Conservation (phyloP, 1,284 basidiomycete species). For the Trichosporon coremiiforme region DNA sequence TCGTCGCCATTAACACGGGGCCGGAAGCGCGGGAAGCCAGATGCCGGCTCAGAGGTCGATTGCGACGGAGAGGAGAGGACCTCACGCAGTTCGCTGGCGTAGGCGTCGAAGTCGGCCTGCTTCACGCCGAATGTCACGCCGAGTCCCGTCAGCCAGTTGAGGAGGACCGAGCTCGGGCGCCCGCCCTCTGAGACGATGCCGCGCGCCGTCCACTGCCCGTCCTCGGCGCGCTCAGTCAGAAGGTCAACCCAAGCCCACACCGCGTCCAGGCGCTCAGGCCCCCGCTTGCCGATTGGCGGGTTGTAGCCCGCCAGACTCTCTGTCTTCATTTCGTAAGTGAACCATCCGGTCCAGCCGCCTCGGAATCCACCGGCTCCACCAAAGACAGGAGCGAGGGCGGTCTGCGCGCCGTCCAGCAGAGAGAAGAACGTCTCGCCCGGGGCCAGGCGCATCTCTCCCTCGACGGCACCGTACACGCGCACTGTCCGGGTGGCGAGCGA, state of each 20-base stretch:
- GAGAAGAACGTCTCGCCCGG: conserved; percentile 51
- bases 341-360: conserved; percentile 61
- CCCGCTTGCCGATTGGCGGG: conserved; percentile 22
- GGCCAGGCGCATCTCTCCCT: conserved; percentile 24
- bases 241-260: conserved; percentile 56
- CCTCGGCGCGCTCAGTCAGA: conserved; percentile 54
- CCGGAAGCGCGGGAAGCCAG: conserved; percentile 43
- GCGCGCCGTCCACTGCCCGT: conserved; percentile 56
- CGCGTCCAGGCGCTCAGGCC: conserved; percentile 44
- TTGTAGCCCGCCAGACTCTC: conserved; percentile 56
- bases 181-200: conserved; percentile 48
- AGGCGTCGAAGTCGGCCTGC: conserved; percentile 34
- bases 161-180: conserved; percentile 28
- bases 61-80: conserved; percentile 24
- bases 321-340: conserved; percentile 62
- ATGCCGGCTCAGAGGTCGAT: conserved; percentile 19
- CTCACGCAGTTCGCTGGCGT: conserved; percentile 21
- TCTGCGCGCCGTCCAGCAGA: conserved; percentile 47
- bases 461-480: conserved; percentile 26
- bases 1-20: conserved; percentile 51
- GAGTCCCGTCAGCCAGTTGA: conserved; percentile 42
- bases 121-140: conserved; percentile 43
- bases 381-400: conserved; percentile 24
- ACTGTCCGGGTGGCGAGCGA: conserved; percentile 44
- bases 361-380: conserved; percentile 45